phyloP scores from a whole-genome alignment of 2,329 filamentous ascomycete species.

The Talaromyces sp. region DNA sequence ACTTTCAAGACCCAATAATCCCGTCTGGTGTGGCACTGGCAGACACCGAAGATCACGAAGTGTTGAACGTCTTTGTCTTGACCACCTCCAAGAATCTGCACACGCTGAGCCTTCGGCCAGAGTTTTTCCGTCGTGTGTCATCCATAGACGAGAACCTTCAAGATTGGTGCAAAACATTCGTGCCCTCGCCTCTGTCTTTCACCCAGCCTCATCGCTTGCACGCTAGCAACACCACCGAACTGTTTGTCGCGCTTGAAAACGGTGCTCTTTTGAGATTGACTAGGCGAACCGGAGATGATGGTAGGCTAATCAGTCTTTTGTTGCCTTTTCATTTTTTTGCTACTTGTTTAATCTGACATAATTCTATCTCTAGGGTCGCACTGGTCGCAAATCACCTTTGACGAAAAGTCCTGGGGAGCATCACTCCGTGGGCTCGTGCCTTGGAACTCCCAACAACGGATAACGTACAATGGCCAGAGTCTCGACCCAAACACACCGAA shows the following conservation, averaged over 20 bases:
- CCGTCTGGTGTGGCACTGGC: slow-evolving; percentile 76
- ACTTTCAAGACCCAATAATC: slow-evolving; percentile 69
- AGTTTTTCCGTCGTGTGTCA: slow-evolving; percentile 69
- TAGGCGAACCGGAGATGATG: slow-evolving; percentile 51
- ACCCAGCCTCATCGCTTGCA: slow-evolving; percentile 77
- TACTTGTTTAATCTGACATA: slow-evolving; percentile 9
- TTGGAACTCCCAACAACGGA: slow-evolving; percentile 39
- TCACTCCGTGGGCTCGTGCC: slow-evolving; percentile 44
- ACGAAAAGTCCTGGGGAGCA: slow-evolving; percentile 46
- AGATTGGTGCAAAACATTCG: slow-evolving; percentile 70
- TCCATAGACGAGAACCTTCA: slow-evolving; percentile 69
- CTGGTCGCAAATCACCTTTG: slow-evolving; percentile 45
- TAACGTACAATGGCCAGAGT: slow-evolving; percentile 37
- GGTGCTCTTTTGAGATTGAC: slow-evolving; percentile 61
- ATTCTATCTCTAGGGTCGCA: slow-evolving; percentile 29
- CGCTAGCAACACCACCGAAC: slow-evolving; percentile 65
- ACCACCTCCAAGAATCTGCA: slow-evolving; percentile 76
- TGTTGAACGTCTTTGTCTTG: slow-evolving; percentile 72
- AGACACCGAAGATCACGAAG: slow-evolving; percentile 73
- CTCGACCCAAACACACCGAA: slow-evolving; percentile 42
- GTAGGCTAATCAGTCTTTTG: slow-evolving; percentile 23
- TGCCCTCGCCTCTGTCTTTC: slow-evolving; percentile 69
- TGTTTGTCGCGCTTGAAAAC: slow-evolving; percentile 64
- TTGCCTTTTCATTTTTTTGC: background rate
- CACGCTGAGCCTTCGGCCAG: slow-evolving; percentile 75